Evolutionary conservation across 352 stramenopile genomes (phyloP).

Genomic region (Globisporangium yorkense): DNA sequence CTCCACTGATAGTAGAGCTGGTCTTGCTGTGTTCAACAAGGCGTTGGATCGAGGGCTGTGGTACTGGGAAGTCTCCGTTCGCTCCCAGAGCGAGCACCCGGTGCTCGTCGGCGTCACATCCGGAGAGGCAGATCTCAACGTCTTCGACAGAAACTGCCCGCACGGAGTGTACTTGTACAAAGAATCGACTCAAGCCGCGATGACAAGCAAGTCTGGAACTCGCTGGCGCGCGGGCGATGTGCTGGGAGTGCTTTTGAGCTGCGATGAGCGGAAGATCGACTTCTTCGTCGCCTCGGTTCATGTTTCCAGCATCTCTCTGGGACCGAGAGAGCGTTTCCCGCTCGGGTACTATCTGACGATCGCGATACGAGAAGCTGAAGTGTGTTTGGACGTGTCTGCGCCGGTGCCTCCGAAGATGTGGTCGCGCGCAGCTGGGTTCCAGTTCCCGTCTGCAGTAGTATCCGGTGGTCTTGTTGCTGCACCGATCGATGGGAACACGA

Average conservation of each 20-base stretch:
- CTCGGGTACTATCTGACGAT: slow-evolving; percentile 49
- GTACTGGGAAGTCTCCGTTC: slow-evolving; percentile 78
- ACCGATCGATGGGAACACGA: slow-evolving; percentile 48
- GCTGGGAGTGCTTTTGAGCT: slow-evolving; percentile 59
- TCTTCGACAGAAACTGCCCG: slow-evolving; percentile 5
- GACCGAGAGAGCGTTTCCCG: slow-evolving; percentile 9
- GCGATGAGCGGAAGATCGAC: slow-evolving; percentile 54
- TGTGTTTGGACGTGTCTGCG: slow-evolving; percentile 59
- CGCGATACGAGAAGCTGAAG: slow-evolving; percentile 47
- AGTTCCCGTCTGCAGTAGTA: slow-evolving; percentile 51
- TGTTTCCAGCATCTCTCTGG: slow-evolving; percentile 27
- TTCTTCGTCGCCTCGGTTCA: slow-evolving; percentile 42
- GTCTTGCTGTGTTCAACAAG: slow-evolving; percentile 67
- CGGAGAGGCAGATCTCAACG: slow-evolving; percentile 58
- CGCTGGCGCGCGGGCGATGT: slow-evolving; percentile 27
- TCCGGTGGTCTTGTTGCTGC: slow-evolving; percentile 57
- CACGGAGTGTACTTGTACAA: slow-evolving; percentile 35
- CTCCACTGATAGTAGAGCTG: slow-evolving; percentile 14
- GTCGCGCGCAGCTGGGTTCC: slow-evolving; percentile 35
- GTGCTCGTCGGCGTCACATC: slow-evolving; percentile 69
- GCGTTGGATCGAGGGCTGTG: slow-evolving; percentile 51
- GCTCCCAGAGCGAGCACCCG: slow-evolving; percentile 36
- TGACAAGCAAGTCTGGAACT: slow-evolving; percentile 15
- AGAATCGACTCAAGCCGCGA: slow-evolving; percentile 18
- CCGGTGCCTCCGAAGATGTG: slow-evolving; percentile 59